phyloP scores from a whole-genome alignment of 768 basidiomycete genomes.

The Amanita jacksonii region DNA sequence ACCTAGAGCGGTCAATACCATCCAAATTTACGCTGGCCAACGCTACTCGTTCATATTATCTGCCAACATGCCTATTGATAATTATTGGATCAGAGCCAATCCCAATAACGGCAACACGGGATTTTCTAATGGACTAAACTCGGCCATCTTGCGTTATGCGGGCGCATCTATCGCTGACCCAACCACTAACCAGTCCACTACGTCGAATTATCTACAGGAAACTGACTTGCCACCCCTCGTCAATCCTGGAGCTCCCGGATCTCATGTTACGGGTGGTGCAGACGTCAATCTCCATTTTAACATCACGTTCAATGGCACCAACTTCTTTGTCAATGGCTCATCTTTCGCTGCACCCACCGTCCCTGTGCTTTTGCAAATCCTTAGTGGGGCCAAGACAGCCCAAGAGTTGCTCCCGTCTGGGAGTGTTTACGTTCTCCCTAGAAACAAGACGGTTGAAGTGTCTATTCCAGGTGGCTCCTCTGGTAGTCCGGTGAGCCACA shows the following conservation, averaged over 20 bases:
- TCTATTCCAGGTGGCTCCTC: slow-evolving; percentile 1
- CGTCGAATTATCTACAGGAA: background rate
- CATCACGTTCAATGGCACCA: slow-evolving; percentile 11
- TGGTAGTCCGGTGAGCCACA: slow-evolving; percentile 5
- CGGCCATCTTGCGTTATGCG: slow-evolving; percentile 42
- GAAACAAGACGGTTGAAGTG: slow-evolving; percentile 28
- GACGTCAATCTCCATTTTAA: slow-evolving; percentile 17
- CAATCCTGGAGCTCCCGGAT: slow-evolving; percentile 14
- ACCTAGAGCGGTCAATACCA: slow-evolving; percentile 26
- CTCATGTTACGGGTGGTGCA: slow-evolving; percentile 14
- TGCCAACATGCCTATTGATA: slow-evolving; percentile 25
- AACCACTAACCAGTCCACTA: slow-evolving; percentile 12
- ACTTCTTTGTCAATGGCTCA: slow-evolving; percentile 20
- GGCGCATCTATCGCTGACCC: slow-evolving; percentile 33
- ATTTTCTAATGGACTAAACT: slow-evolving; percentile 36
- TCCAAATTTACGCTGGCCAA: slow-evolving; percentile 35
- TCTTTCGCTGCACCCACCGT: slow-evolving; percentile 29
- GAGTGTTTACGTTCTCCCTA: slow-evolving; percentile 35
- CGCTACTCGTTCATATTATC: slow-evolving; percentile 35
- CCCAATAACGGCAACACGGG: slow-evolving; percentile 19
- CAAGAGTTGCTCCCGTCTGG: slow-evolving; percentile 39
- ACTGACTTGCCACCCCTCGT: slow-evolving; percentile 11
- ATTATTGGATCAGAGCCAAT: slow-evolving; percentile 36
- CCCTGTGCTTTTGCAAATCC: slow-evolving; percentile 49
- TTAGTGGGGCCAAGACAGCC: slow-evolving; percentile 41